These are phyloP conservation scores for Mytilinidion resinicola DNA, from an alignment of 495 filamentous ascomycete species.

Conservation along the genomic window DNA sequence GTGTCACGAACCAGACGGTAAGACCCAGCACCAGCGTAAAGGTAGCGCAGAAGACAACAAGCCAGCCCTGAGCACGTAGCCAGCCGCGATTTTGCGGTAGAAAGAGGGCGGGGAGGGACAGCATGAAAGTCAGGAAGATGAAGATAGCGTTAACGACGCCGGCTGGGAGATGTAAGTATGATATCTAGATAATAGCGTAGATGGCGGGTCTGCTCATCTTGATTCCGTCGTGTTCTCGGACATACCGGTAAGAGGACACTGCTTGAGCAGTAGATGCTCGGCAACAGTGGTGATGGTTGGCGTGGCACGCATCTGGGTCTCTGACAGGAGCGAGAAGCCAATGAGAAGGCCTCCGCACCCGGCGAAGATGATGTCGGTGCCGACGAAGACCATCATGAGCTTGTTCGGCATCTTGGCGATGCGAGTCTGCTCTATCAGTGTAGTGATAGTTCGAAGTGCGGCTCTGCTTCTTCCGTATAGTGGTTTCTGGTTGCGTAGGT, in stretches of 20 bases:
- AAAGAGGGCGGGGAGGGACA: slow-evolving; percentile 37
- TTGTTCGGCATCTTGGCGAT: slow-evolving; percentile 28
- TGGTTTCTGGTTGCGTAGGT: too few relatives aligned
- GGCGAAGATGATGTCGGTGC: slow-evolving; percentile 54
- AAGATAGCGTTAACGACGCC: slow-evolving; percentile 61
- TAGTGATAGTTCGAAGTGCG: too few relatives aligned
- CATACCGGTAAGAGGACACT: slow-evolving; percentile 56
- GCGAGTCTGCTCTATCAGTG: neutral
- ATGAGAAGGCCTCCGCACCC: slow-evolving; percentile 57
- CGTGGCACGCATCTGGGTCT: slow-evolving; percentile 40
- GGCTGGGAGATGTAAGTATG: slow-evolving; percentile 37
- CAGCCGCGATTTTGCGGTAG: slow-evolving; percentile 35
- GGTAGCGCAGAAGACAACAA: slow-evolving; percentile 52
- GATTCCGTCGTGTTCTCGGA: neutral
- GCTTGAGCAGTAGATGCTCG: slow-evolving; percentile 53
- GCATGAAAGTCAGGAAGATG: slow-evolving; percentile 49
- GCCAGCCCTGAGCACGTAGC: slow-evolving; percentile 48
- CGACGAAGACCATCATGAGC: slow-evolving; percentile 29
- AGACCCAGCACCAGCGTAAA: slow-evolving; percentile 63
- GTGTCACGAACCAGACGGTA: slow-evolving; percentile 62
- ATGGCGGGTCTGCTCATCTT: neutral
- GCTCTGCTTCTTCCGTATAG: too few relatives aligned
- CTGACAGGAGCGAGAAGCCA: slow-evolving; percentile 55
- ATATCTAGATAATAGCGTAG: neutral
- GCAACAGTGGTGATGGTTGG: slow-evolving; percentile 52